Conservation (phyloP, 2,329 filamentous ascomycete genomes). For the Talaromyces piceae region DNA sequence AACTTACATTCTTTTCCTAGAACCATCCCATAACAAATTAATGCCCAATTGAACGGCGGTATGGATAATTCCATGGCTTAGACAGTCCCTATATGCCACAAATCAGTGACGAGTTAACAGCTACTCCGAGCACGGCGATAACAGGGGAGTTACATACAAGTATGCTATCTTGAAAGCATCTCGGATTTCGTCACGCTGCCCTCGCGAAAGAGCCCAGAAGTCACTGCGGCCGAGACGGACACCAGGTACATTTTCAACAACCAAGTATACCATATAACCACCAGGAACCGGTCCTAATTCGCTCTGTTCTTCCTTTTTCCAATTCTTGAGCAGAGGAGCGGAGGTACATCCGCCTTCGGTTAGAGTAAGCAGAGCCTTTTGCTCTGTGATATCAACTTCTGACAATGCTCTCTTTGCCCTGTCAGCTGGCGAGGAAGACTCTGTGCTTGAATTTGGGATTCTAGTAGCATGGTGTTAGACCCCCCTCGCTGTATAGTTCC, state of each 20-base stretch:
- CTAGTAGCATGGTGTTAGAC: not conserved
- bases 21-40: not conserved
- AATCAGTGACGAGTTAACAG: slow-evolving; percentile 1
- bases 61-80: too few species aligned
- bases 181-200: not conserved
- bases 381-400: not conserved
- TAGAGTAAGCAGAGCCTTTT: not conserved
- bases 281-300: slow-evolving; percentile 1
- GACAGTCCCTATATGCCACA: too few species aligned
- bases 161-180: not conserved
- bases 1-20: not conserved
- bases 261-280: slow-evolving; percentile 1
- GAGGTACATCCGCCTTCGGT: not conserved
- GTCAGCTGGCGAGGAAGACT: not conserved
- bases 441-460: not conserved
- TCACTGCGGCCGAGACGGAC: not conserved
- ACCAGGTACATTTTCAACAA: not conserved
- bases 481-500: not conserved
- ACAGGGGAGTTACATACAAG: not conserved
- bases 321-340: not conserved
- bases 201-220: not conserved
- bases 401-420: not conserved
- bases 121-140: too few species aligned
- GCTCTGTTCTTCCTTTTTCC: not conserved
- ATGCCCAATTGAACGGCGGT: too few species aligned